Percentiles rank a stretch among this genome's conserved stretches.
These are phyloP conservation scores for Beauveria caledonica DNA, from an alignment of 2,329 filamentous ascomycete species.

Conservation along the genomic window DNA sequence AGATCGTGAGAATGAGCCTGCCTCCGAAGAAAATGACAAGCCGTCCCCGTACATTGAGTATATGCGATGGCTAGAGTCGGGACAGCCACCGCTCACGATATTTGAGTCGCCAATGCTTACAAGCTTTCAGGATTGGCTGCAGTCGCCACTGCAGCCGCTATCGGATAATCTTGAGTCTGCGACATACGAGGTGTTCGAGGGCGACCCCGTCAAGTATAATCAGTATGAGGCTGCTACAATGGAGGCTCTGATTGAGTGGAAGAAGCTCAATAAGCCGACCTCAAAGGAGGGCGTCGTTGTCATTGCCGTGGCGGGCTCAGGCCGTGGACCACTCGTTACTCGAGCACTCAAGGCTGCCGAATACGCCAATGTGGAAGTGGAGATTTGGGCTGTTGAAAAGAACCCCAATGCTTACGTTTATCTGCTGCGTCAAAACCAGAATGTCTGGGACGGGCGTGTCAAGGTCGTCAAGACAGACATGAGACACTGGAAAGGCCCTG, in stretches of 20 bases:
- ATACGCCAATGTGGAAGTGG: slow-evolving; percentile 65
- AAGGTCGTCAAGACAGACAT: slow-evolving; percentile 94
- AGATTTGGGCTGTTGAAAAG: slow-evolving; percentile 92
- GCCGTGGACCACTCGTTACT: slow-evolving; percentile 84
- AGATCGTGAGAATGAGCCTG: slow-evolving; percentile 23
- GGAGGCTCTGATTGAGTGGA: slow-evolving; percentile 75
- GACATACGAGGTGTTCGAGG: slow-evolving; percentile 97
- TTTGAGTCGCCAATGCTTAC: slow-evolving; percentile 45
- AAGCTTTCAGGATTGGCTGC: slow-evolving; percentile 83
- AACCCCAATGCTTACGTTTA: slow-evolving; percentile 97
- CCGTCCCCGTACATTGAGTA: slow-evolving; percentile 60
- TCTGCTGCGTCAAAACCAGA: slow-evolving; percentile 75
- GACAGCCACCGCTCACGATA: slow-evolving; percentile 56
- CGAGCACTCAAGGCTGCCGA: slow-evolving; percentile 75
- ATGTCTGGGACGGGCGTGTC: slow-evolving; percentile 71
- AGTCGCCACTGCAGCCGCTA: slow-evolving; percentile 87
- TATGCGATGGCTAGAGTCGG: slow-evolving; percentile 72
- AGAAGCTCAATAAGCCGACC: slow-evolving; percentile 60
- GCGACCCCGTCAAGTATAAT: slow-evolving; percentile 94
- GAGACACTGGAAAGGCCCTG: slow-evolving; percentile 87
- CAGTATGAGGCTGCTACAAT: slow-evolving; percentile 86
- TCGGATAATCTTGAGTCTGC: slow-evolving; percentile 95
- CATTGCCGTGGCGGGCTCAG: slow-evolving; percentile 87
- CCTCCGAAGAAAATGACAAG: slow-evolving; percentile 23
- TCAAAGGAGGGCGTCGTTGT: slow-evolving; percentile 65